These are phyloP conservation scores for Paramecium octaurelia DNA, from an alignment of 73 alveolate genomes.

Conservation along the genomic window DNA sequence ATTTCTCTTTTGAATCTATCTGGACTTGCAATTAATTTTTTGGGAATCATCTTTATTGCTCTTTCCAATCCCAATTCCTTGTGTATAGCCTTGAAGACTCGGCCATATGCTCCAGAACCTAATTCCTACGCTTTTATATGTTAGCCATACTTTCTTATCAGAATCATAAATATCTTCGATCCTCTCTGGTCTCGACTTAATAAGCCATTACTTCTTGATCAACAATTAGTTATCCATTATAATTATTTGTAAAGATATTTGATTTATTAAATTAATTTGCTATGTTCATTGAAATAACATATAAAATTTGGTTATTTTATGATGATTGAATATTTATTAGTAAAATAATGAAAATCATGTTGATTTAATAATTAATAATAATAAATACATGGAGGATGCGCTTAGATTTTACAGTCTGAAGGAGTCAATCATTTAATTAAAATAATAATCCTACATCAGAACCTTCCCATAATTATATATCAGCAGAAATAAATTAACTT, in stretches of 20 bases:
- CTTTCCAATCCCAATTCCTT: conserved; percentile 49
- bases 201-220: conserved; percentile 50
- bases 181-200: conserved; percentile 42
- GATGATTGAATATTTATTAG: neutral
- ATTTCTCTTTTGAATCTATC: conserved; percentile 68
- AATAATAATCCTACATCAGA: neutral
- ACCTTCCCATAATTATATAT: neutral
- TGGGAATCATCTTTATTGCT: conserved; percentile 87
- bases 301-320: neutral
- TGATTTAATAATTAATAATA: neutral
- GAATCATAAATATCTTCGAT: conserved; percentile 43
- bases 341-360: neutral
- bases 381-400: neutral
- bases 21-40: conserved; percentile 71
- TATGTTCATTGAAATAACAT: neutral
- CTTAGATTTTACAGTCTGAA: neutral
- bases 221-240: neutral
- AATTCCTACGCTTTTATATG: neutral
- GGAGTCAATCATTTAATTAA: neutral
- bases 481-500: neutral
- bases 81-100: conserved; percentile 22
- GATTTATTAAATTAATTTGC: neutral
- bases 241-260: neutral
- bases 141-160: conserved; percentile 25
- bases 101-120: conserved; percentile 54